Conservation (phyloP, 176 grass and related monocot genomes). For the Avena eriantha region DNA sequence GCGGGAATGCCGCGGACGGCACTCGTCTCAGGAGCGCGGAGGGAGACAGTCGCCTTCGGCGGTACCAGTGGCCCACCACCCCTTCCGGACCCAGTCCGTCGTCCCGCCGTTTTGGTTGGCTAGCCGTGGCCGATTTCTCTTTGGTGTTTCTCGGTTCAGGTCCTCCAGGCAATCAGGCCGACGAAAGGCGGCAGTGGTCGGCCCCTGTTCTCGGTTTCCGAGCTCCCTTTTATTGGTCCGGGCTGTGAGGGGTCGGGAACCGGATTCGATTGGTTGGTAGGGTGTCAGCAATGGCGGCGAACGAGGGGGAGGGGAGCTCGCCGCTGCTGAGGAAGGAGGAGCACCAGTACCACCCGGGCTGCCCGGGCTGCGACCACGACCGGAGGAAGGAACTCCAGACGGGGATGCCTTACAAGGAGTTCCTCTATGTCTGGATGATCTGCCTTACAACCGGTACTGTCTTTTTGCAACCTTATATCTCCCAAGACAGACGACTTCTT, state of each 20-base stretch:
- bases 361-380: conserved; percentile 51
- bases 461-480: background rate
- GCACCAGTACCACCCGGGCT: conserved; percentile 34
- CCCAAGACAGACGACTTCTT: background rate
- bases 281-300: conserved; percentile 17
- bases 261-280: background rate
- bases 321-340: conserved; percentile 44
- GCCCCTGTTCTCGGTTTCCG: background rate
- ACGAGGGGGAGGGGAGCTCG: background rate
- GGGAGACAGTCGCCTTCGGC: background rate
- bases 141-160: conserved; percentile 23
- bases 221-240: background rate
- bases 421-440: conserved; percentile 53
- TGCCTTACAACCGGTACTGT: conserved; percentile 41
- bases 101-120: too few relatives aligned
- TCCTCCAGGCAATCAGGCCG: background rate
- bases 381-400: conserved; percentile 29
- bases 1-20: conserved; percentile 1
- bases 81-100: background rate
- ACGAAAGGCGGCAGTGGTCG: background rate
- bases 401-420: conserved; percentile 57
- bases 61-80: too few relatives aligned
- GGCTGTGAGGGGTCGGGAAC: too few relatives aligned
- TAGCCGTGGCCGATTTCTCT: background rate
- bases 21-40: background rate